Evolutionary conservation across 805 yeast genomes (phyloP).

Genomic region (Candida corydali): DNA sequence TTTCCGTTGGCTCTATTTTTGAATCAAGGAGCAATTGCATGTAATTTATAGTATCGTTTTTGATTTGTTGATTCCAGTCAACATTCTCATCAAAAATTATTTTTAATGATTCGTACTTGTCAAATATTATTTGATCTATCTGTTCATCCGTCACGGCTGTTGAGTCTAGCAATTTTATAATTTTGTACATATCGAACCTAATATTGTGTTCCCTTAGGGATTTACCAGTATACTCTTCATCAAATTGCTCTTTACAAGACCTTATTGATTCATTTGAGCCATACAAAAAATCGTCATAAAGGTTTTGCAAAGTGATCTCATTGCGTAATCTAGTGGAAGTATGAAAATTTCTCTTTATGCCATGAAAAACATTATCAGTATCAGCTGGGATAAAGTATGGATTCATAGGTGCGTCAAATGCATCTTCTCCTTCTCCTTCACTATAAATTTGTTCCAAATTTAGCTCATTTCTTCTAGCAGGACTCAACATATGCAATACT

Average conservation of each 20-base stretch:
- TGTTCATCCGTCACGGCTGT: constrained; percentile 20
- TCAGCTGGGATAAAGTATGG: constrained; percentile 1
- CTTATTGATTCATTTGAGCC: neutral
- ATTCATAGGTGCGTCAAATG: neutral
- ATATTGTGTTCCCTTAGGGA: constrained; percentile 16
- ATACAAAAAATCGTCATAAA: constrained; percentile 2
- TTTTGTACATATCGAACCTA: constrained; percentile 20
- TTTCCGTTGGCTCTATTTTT: constrained; percentile 13
- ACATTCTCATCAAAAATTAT: constrained; percentile 8
- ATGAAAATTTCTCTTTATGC: constrained; percentile 39
- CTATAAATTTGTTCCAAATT: constrained; percentile 72
- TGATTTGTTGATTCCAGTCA: constrained; percentile 14
- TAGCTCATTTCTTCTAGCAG: constrained; percentile 60
- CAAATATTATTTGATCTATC: constrained; percentile 20
- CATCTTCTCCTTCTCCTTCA: constrained; percentile 27
- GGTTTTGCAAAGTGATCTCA: neutral
- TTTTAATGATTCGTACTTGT: constrained; percentile 22
- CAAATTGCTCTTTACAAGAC: constrained; percentile 11
- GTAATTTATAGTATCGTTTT: constrained; percentile 25
- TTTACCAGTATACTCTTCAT: constrained; percentile 10
- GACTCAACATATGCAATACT: constrained; percentile 69
- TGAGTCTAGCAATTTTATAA: constrained; percentile 24
- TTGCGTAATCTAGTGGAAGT: constrained; percentile 21
- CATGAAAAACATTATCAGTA: constrained; percentile 39
- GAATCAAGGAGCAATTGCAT: constrained; percentile 31